phyloP scores from a whole-genome alignment of 192 early-diverging fungal genomes.

The Backusella australiensis region DNA sequence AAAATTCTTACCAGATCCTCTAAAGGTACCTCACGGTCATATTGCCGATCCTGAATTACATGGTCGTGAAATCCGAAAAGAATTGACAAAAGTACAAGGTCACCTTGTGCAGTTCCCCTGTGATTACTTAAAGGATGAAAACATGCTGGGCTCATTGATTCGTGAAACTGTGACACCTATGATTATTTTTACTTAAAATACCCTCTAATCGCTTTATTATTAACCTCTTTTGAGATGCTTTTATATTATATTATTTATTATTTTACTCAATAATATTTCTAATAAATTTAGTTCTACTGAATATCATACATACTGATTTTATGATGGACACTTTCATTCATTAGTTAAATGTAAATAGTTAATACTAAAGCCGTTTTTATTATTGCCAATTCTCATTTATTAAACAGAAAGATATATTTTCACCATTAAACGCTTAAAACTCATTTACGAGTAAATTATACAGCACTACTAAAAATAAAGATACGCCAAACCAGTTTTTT shows the following conservation, averaged over 20 bases:
- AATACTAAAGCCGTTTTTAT: too few species aligned
- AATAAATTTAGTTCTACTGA: not conserved
- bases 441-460: too few species aligned
- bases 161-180: conserved; percentile 46
- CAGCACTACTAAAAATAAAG: too few species aligned
- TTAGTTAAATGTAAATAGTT: too few species aligned
- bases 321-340: too few species aligned
- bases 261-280: not conserved
- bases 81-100: conserved; percentile 38
- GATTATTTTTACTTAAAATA: conserved; percentile 50
- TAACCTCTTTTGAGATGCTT: not conserved
- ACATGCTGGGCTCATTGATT: conserved; percentile 38
- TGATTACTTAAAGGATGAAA: conserved; percentile 46
- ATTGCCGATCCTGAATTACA: conserved; percentile 39
- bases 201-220: not conserved
- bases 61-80: conserved; percentile 26
- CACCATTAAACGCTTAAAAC: too few species aligned
- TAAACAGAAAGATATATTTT: too few species aligned
- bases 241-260: not conserved
- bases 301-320: too few species aligned
- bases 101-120: conserved; percentile 54
- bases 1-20: conserved; percentile 43
- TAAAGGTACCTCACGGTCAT: conserved; percentile 41
- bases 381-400: too few species aligned
- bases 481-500: not conserved